Evolutionary conservation across 2,329 filamentous ascomycete species (phyloP).

Genomic region (Fusarium sororula): DNA sequence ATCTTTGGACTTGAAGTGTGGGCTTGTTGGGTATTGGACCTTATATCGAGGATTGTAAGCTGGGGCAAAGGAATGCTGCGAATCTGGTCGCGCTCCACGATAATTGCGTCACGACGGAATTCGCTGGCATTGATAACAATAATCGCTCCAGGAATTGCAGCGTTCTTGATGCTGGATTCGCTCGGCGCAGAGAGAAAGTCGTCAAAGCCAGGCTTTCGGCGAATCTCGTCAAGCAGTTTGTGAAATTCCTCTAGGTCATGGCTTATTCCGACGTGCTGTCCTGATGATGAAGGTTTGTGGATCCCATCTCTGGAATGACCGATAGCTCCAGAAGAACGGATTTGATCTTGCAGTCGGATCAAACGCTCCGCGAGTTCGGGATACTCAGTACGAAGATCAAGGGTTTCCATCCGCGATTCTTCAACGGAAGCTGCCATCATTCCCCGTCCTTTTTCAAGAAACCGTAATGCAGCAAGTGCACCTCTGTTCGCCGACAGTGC

Average conservation of each 20-base stretch:
- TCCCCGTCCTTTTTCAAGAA: neutral
- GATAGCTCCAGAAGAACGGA: neutral
- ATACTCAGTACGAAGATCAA: neutral
- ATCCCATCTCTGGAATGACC: too few species aligned
- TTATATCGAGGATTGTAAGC: neutral
- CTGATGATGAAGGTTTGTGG: neutral
- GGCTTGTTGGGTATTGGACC: neutral
- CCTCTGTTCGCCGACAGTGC: neutral
- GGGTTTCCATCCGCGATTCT: neutral
- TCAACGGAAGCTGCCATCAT: neutral
- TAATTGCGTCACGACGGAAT: neutral
- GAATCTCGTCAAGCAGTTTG: neutral
- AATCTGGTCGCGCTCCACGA: neutral
- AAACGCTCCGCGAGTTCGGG: neutral
- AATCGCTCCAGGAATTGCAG: neutral
- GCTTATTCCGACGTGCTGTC: fast-evolving
- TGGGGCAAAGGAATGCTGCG: neutral
- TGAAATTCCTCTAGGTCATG: neutral
- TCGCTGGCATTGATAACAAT: neutral
- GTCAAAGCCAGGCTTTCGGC: neutral
- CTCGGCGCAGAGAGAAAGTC: neutral
- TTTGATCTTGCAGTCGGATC: too few species aligned
- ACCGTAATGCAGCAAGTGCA: neutral
- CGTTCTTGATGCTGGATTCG: neutral
- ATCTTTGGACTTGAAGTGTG: neutral